These are phyloP conservation scores for Fusarium abutilonis DNA, from an alignment of 2,329 filamentous ascomycete species.

Conservation along the genomic window DNA sequence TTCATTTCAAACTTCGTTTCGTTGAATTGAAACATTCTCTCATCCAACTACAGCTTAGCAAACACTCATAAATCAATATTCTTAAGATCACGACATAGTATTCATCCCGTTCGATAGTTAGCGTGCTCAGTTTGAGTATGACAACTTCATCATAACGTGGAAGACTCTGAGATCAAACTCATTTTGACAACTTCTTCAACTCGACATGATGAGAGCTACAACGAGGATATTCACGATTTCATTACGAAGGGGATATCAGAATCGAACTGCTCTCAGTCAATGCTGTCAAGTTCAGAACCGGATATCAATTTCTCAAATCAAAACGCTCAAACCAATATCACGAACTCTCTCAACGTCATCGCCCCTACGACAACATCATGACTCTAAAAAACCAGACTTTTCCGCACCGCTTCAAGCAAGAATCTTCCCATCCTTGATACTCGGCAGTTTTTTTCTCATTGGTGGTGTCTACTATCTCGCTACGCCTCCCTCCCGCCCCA, in stretches of 20 bases:
- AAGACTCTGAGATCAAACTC: background rate
- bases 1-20: conserved; percentile 13
- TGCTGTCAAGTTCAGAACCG: background rate
- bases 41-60: background rate
- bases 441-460: conserved; percentile 39
- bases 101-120: background rate
- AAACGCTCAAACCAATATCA: background rate
- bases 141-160: background rate
- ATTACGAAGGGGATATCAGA: background rate
- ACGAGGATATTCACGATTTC: conserved; percentile 9
- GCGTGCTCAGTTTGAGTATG: background rate
- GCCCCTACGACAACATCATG: conserved; percentile 1
- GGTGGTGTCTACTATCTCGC: conserved; percentile 43
- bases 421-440: conserved; percentile 36
- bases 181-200: background rate
- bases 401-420: conserved; percentile 53
- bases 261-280: background rate
- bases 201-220: conserved; percentile 11
- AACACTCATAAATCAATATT: background rate
- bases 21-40: background rate
- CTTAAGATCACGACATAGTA: rapidly evolving
- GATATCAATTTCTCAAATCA: background rate
- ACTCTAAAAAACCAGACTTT: conserved; percentile 50
- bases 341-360: conserved; percentile 4
- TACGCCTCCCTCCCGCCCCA: conserved; percentile 37